A percentile compares a stretch with the other conserved stretches of the same genome.
Evolutionary conservation across 176 grass and related monocot species (phyloP).

Genomic region (Musa itinerans): DNA sequence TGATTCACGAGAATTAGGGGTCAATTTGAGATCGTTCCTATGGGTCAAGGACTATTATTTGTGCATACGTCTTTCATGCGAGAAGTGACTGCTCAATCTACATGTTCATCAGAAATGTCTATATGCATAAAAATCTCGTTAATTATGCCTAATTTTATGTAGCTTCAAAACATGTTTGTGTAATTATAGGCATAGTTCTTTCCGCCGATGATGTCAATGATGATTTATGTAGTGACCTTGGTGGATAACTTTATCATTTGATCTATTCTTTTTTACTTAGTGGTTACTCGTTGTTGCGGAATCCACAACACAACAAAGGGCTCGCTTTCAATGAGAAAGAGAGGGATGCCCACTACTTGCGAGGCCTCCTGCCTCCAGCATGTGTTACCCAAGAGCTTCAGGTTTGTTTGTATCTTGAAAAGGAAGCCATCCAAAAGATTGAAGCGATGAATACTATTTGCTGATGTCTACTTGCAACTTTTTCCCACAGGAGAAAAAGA

Average conservation of each 20-base stretch:
- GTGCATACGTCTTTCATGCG: not conserved
- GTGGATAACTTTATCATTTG: not conserved
- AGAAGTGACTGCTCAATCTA: not conserved
- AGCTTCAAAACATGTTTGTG: not conserved
- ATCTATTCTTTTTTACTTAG: constrained; percentile 16
- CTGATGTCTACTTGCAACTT: not conserved
- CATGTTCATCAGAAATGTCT: not conserved
- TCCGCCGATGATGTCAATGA: not conserved
- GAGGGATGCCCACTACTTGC: constrained; percentile 64
- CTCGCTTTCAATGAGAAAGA: constrained; percentile 60
- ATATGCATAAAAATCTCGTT: not conserved
- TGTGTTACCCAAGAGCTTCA: constrained; percentile 55
- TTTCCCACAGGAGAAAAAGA: constrained; percentile 76
- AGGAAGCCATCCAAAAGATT: not conserved
- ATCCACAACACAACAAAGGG: constrained; percentile 76
- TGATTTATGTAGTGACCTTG: not conserved
- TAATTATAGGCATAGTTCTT: not conserved
- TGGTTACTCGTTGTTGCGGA: constrained; percentile 52
- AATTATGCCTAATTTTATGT: not conserved
- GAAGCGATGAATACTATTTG: not conserved
- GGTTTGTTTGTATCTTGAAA: constrained; percentile 26
- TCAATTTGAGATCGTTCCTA: not conserved
- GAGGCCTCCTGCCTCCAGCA: constrained; percentile 50
- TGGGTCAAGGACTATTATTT: not conserved
- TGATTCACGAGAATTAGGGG: not conserved